Evolutionary conservation across 2,329 filamentous ascomycete genomes (phyloP).

Genomic region (Aspergillus ibericus): DNA sequence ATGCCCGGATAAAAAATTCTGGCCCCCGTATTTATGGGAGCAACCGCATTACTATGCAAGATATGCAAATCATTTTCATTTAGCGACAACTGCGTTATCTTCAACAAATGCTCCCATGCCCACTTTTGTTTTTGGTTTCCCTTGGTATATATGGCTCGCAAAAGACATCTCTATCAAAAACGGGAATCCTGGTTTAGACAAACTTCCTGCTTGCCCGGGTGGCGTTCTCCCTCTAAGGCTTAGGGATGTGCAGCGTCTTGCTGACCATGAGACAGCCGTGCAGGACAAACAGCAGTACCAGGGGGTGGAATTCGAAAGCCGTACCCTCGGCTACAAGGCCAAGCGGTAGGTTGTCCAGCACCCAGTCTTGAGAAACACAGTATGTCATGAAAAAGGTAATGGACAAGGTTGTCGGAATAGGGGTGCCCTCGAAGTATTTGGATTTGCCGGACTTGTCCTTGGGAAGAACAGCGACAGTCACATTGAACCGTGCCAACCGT

Average conservation of each 20-base stretch:
- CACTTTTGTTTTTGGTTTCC: slow-evolving; percentile 9
- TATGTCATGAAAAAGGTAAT: slow-evolving; percentile 84
- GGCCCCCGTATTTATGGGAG: not conserved
- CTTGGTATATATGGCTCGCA: slow-evolving; percentile 22
- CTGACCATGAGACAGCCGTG: slow-evolving; percentile 94
- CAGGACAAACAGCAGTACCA: slow-evolving; percentile 76
- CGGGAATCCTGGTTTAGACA: slow-evolving; percentile 12
- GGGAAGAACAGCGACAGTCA: slow-evolving; percentile 83
- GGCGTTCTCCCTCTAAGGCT: slow-evolving; percentile 54
- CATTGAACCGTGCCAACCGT: slow-evolving; percentile 93
- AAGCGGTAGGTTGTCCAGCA: slow-evolving; percentile 73
- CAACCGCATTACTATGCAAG: slow-evolving; percentile 2
- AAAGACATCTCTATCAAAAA: slow-evolving; percentile 21
- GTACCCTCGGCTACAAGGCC: slow-evolving; percentile 69
- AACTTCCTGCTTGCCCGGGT: slow-evolving; percentile 10
- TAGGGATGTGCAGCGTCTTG: slow-evolving; percentile 91
- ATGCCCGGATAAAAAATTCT: not conserved
- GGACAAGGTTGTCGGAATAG: slow-evolving; percentile 84
- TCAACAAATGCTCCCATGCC: slow-evolving; percentile 14
- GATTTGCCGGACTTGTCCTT: slow-evolving; percentile 92
- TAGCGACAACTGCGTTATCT: slow-evolving; percentile 14
- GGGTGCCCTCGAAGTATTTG: slow-evolving; percentile 94
- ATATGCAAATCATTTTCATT: slow-evolving; percentile 12
- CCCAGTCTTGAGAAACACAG: slow-evolving; percentile 80
- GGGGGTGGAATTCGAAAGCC: slow-evolving; percentile 77